Percentiles rank a stretch among this genome's conserved stretches.
Conservation (phyloP, 805 yeast genomes). For the Saccharomyces mikatae region DNA sequence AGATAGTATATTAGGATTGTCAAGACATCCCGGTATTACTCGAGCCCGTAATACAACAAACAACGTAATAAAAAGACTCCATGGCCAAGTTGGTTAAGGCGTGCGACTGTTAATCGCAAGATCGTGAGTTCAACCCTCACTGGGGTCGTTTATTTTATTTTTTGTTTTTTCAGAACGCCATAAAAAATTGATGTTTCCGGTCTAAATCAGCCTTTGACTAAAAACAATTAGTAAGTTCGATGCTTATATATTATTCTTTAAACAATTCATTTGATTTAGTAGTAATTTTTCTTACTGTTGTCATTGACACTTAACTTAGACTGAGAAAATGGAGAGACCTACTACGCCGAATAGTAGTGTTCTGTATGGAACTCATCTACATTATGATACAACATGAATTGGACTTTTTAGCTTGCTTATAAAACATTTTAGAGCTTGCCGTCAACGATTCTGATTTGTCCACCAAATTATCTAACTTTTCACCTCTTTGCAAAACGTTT, state of each 20-base stretch:
- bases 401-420: constrained; percentile 92
- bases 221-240: background rate
- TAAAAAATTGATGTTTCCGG: background rate
- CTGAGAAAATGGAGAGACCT: background rate
- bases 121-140: constrained; percentile 56
- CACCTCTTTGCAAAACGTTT: constrained; percentile 90
- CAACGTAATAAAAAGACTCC: constrained; percentile 31
- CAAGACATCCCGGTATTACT: too few species aligned
- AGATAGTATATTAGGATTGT: too few species aligned
- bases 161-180: background rate
- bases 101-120: constrained; percentile 61
- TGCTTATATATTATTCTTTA: background rate
- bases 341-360: background rate
- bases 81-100: constrained; percentile 58
- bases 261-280: background rate
- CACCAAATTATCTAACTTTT: constrained; percentile 85
- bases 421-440: constrained; percentile 83
- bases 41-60: too few species aligned
- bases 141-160: constrained; percentile 40
- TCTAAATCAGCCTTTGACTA: background rate
- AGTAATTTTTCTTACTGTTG: background rate
- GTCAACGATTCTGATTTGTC: constrained; percentile 93
- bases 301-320: background rate
- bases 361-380: constrained; percentile 26
- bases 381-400: constrained; percentile 80